These are phyloP conservation scores for Ceriops tagal DNA, from an alignment of 345 rosid species.

Conservation along the genomic window DNA sequence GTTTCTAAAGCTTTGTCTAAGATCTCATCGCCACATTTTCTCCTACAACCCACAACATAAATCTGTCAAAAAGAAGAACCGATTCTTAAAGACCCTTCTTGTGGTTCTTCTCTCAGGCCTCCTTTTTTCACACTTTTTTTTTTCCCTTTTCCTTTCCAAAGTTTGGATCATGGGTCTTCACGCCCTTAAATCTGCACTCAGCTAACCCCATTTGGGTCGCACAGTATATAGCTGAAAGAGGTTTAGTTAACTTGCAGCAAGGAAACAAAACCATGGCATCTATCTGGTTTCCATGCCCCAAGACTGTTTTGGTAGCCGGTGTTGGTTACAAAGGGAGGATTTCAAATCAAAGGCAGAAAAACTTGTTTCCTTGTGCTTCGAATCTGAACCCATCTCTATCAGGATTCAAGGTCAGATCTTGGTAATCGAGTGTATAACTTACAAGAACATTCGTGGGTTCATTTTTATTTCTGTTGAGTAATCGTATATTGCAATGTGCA, in stretches of 20 bases:
- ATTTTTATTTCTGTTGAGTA: not conserved
- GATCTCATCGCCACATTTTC: conserved; percentile 34
- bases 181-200: not conserved
- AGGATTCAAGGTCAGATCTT: conserved; percentile 41
- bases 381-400: conserved; percentile 21
- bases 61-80: not conserved
- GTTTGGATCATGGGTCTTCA: not conserved
- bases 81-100: not conserved
- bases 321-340: conserved; percentile 38
- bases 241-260: not conserved
- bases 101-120: not conserved
- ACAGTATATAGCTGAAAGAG: not conserved
- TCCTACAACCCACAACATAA: not conserved
- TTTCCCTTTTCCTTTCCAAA: too few species aligned
- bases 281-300: conserved; percentile 56
- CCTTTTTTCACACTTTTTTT: too few species aligned
- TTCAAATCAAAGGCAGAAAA: conserved; percentile 23
- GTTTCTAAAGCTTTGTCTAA: conserved; percentile 26
- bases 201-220: not conserved
- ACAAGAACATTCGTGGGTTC: not conserved
- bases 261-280: conserved; percentile 47
- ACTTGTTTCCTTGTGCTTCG: conserved; percentile 29
- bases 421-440: too few species aligned
- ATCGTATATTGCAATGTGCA: not conserved
- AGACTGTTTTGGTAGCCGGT: conserved; percentile 42